These are phyloP conservation scores for Ceratocystis colombiana DNA, from an alignment of 2,329 filamentous ascomycete genomes.

Conservation along the genomic window DNA sequence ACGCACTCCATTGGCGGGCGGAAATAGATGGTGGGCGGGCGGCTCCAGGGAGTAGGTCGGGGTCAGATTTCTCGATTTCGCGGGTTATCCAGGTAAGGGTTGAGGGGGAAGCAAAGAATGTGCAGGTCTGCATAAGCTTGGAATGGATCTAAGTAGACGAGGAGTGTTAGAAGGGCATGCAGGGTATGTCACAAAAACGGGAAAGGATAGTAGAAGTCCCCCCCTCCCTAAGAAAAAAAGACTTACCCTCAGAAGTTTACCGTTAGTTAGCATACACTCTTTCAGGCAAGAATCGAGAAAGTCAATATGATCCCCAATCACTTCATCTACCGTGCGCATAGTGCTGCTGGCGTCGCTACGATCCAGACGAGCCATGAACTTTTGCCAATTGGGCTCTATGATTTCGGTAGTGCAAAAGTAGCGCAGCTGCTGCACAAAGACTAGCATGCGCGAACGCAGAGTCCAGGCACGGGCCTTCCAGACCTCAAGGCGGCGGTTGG, in stretches of 20 bases:
- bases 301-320: constrained; percentile 99
- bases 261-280: constrained; percentile 97
- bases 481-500: constrained; percentile 62
- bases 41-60: constrained; percentile 52
- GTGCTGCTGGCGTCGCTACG: constrained; percentile 39
- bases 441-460: constrained; percentile 82
- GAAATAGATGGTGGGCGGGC: constrained; percentile 51
- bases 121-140: constrained; percentile 92
- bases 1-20: constrained; percentile 49
- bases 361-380: constrained; percentile 78
- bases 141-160: constrained; percentile 65
- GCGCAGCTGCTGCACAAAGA: constrained; percentile 90
- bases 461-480: constrained; percentile 95
- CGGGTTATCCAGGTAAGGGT: constrained; percentile 81
- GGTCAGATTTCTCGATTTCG: constrained; percentile 73
- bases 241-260: constrained; percentile 76
- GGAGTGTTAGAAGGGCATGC: not conserved
- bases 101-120: constrained; percentile 63
- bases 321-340: constrained; percentile 75
- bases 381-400: constrained; percentile 94
- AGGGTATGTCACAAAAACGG: not conserved
- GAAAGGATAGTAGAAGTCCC: not conserved
- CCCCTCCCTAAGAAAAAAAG: not conserved
- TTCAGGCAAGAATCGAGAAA: constrained; percentile 96
- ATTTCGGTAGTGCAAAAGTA: constrained; percentile 97